Base-by-base conservation (phyloP, 2,329 filamentous ascomycete genomes). In the Botrytis sinoallii region DNA sequence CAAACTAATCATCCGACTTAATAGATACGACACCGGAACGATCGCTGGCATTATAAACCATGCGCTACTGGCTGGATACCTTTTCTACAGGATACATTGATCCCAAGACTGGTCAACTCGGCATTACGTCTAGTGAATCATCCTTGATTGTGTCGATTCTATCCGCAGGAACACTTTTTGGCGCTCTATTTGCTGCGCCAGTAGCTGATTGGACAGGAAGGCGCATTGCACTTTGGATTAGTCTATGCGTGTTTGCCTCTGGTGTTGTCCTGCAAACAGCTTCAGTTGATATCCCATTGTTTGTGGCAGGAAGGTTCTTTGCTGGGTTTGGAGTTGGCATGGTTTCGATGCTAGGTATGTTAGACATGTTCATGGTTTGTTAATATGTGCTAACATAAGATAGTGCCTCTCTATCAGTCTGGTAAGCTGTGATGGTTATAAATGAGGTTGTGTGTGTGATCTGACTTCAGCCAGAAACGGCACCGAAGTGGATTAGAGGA, bases 91-190 rank as follows among this genome's bases (percentile, higher is more conserved):
- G 87, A 18, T 86, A 86, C 77, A 75, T 77, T 44, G 84, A 88
- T 38, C 70, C 70, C 75, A 74, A 82, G 16, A 61, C 82, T 0
- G 85, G 85, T 16, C 77, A 85, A 10, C 82, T 79, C 7, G 83
- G 85, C 74, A 81, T 90, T 42, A 85, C 84, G 3, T 84, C 90
- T 1, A 83, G 85, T 1, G 85, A 89, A 76, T 85, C 88, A 63
- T 90, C 89, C 29, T 84, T 92, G 69, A 91, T 94, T 80, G 90
- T 90, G 8, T 76, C 75, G 35, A 94, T 95, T 78, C 88, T 95
- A 71, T 95, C 93, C 44, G 88, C 77, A 80, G 92, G 92, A 83
- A 95, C 93, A 77, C 95, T 95, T 86, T 92, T 95, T 76, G 93
- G 84, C 25, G 83, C 83, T 2, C 77, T 88, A 10, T 75, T 85